Percentiles rank a stretch among this genome's conserved stretches.
These are phyloP conservation scores for Acrocalymma vagum DNA, from an alignment of 2,329 filamentous ascomycete species.

Conservation along the genomic window DNA sequence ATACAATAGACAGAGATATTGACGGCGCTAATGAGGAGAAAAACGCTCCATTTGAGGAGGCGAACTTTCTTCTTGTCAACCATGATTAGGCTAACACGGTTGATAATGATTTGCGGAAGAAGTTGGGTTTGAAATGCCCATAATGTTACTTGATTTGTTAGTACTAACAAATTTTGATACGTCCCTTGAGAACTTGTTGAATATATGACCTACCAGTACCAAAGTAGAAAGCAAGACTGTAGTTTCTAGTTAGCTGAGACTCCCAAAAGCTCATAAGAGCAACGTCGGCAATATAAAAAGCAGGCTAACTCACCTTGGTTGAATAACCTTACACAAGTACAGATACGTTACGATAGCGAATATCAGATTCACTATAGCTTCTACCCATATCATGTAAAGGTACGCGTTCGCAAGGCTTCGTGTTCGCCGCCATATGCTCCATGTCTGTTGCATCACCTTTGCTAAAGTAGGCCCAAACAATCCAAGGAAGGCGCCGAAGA, in stretches of 20 bases:
- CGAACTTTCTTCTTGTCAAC: constrained; percentile 41
- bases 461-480: constrained; percentile 1
- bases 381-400: constrained; percentile 56
- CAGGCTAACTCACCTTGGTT: constrained; percentile 40
- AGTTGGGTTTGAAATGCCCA: constrained; percentile 58
- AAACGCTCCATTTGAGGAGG: constrained; percentile 52
- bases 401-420: constrained; percentile 45
- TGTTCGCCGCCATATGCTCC: constrained; percentile 26
- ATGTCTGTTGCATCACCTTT: constrained; percentile 1
- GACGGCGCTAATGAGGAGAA: constrained; percentile 51
- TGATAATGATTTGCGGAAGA: constrained; percentile 60
- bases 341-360: constrained; percentile 53
- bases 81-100: constrained; percentile 56
- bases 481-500: constrained; percentile 5
- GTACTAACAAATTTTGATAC: constrained; percentile 1
- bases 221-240: constrained; percentile 19
- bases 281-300: not conserved
- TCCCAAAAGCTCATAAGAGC: not conserved
- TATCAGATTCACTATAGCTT: constrained; percentile 50
- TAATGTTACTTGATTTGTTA: constrained; percentile 41
- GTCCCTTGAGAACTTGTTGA: not conserved
- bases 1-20: constrained; percentile 60
- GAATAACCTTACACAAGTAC: constrained; percentile 47
- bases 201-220: constrained; percentile 3
- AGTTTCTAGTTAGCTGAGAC: too few species aligned